These are phyloP conservation scores for Asterophora parasitica DNA, from an alignment of 768 basidiomycete genomes.

Conservation along the genomic window DNA sequence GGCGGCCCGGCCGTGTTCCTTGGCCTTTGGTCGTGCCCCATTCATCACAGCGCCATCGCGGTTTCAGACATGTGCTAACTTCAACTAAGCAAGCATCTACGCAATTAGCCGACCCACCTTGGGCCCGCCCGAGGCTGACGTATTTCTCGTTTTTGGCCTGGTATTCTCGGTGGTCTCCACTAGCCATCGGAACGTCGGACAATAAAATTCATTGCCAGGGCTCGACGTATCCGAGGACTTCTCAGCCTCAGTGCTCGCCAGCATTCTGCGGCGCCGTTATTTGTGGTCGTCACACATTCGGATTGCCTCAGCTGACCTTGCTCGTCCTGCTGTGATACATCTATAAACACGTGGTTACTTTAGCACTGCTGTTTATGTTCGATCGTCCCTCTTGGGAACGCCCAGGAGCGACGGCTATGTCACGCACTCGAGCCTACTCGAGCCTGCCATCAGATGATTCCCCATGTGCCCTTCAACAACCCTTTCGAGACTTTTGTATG, in stretches of 20 bases:
- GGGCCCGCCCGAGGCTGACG: too few species aligned
- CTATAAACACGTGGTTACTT: neutral
- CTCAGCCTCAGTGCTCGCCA: neutral
- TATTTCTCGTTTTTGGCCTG: neutral
- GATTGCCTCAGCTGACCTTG: neutral
- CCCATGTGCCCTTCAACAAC: neutral
- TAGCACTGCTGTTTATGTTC: neutral
- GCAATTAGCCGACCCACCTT: neutral
- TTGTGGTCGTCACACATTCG: neutral
- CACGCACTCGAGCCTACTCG: too few species aligned
- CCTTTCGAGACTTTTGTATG: too few species aligned
- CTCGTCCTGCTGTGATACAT: neutral
- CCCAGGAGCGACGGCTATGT: neutral
- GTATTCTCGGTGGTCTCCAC: too few species aligned
- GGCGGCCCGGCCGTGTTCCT: neutral
- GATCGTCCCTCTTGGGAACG: neutral
- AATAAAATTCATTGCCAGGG: too few species aligned
- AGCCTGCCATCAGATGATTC: too few species aligned
- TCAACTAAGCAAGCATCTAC: neutral
- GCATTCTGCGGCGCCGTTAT: neutral
- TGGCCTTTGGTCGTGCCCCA: neutral
- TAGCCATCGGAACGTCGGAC: too few species aligned
- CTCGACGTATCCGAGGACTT: neutral
- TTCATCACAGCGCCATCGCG: neutral
- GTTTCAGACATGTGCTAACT: neutral